phyloP scores from a whole-genome alignment of 129 eudicot species.

The Flaveria bidentis region DNA sequence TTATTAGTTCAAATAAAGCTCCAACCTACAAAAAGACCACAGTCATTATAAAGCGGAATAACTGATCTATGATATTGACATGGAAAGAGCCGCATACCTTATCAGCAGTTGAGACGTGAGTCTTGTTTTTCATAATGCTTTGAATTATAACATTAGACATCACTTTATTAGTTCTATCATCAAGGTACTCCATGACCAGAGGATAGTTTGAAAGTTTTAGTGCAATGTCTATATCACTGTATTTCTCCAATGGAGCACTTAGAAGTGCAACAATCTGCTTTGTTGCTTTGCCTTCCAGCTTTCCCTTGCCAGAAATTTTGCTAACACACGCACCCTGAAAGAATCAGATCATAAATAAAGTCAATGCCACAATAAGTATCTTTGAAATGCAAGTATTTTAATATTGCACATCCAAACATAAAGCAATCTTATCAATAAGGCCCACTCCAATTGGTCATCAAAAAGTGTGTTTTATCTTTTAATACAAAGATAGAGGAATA shows the following conservation, averaged over 20 bases:
- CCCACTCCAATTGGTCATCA: neutral
- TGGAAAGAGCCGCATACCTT: conserved; percentile 51
- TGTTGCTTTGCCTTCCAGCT: conserved; percentile 78
- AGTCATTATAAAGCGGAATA: conserved; percentile 20
- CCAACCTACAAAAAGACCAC: conserved; percentile 68
- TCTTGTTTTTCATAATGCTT: conserved; percentile 82
- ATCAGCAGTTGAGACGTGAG: conserved; percentile 78
- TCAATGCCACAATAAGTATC: conserved; percentile 10
- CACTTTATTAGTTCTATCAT: conserved; percentile 75
- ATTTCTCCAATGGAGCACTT: conserved; percentile 97
- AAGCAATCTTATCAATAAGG: neutral
- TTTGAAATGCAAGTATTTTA: neutral
- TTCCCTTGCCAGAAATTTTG: conserved; percentile 80
- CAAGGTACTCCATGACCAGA: conserved; percentile 77
- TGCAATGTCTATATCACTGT: conserved; percentile 87
- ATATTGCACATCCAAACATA: conserved; percentile 2
- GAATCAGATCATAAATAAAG: conserved; percentile 20
- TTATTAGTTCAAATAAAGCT: conserved; percentile 82
- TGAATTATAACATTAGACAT: conserved; percentile 90
- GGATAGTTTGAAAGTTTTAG: conserved; percentile 94
- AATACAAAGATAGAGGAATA: neutral
- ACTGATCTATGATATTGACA: conserved; percentile 2
- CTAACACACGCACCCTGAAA: conserved; percentile 91
- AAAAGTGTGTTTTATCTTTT: neutral
- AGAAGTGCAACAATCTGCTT: conserved; percentile 91